phyloP scores from a whole-genome alignment of 495 filamentous ascomycete genomes.

The Tetracladium setigerum region DNA sequence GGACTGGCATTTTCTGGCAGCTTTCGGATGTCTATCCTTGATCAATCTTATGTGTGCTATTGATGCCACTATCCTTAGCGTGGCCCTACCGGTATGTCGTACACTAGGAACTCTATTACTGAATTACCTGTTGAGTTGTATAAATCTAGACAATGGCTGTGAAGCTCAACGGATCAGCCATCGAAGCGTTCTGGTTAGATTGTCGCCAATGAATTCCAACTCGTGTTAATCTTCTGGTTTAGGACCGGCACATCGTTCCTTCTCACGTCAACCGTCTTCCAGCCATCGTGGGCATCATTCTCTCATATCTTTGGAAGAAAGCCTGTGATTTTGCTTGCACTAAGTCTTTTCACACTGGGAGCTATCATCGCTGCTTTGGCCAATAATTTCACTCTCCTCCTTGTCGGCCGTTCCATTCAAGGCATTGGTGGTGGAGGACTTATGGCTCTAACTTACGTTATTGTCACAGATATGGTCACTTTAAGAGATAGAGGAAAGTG shows the following conservation, averaged over 20 bases:
- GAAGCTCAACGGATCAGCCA: conserved; percentile 39
- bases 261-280: conserved; percentile 40
- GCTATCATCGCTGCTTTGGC: conserved; percentile 51
- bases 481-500: conserved; percentile 38
- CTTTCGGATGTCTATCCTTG: conserved; percentile 9
- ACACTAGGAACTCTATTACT: not conserved
- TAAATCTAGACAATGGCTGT: conserved; percentile 19
- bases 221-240: no score
- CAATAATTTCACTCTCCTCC: conserved; percentile 45
- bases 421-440: conserved; percentile 64
- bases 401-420: conserved; percentile 58
- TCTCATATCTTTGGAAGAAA: conserved; percentile 44
- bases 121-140: not conserved
- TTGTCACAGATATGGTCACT: conserved; percentile 58
- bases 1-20: conserved; percentile 11
- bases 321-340: conserved; percentile 37
- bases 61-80: conserved; percentile 14
- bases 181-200: conserved; percentile 49
- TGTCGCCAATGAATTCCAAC: conserved; percentile 2
- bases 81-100: conserved; percentile 12
- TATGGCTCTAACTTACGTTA: conserved; percentile 51
- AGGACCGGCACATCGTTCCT: conserved; percentile 47
- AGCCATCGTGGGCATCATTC: conserved; percentile 40
- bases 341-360: conserved; percentile 47
- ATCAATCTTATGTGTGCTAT: conserved; percentile 17